These are phyloP conservation scores for Geotrichum citri-aurantii DNA, from an alignment of 1,139 yeast genomes.

Conservation along the genomic window DNA sequence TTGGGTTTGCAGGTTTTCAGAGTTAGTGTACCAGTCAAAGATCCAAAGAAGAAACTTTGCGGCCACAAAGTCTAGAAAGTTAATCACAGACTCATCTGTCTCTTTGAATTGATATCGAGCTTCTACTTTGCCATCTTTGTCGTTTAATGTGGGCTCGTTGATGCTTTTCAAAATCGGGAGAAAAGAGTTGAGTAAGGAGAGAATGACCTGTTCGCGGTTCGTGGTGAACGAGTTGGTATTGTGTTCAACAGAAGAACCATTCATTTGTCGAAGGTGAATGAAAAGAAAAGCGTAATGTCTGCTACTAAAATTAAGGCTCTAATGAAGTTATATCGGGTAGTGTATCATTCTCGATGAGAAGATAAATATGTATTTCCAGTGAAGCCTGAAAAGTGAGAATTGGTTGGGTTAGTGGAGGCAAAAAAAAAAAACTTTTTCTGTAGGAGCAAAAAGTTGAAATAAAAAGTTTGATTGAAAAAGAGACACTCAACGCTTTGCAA, in stretches of 20 bases:
- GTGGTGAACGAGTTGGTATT: constrained; percentile 5
- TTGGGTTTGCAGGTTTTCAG: constrained; percentile 13
- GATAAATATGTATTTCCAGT: background rate
- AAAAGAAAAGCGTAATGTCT: background rate
- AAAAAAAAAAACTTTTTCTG: background rate
- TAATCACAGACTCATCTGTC: constrained; percentile 20
- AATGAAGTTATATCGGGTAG: background rate
- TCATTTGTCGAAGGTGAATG: constrained; percentile 5
- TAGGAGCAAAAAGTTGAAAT: background rate
- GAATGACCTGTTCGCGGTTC: constrained; percentile 12
- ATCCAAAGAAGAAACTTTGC: constrained; percentile 19
- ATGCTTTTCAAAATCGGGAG: background rate
- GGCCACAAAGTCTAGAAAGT: constrained; percentile 19
- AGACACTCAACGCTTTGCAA: too few species aligned
- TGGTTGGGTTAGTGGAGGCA: background rate
- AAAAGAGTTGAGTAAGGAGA: constrained; percentile 7
- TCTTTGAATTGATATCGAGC: background rate
- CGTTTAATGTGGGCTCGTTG: constrained; percentile 3
- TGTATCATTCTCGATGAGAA: background rate
- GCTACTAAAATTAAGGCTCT: background rate
- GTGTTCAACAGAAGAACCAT: constrained; percentile 5
- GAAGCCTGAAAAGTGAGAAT: background rate
- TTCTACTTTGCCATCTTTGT: background rate
- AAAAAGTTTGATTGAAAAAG: background rate
- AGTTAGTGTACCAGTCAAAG: constrained; percentile 16